Evolutionary conservation across 192 early-diverging fungal species (phyloP), one percentile per base, ranked within the genome.

Genomic region (Coemansia sp.): DNA sequence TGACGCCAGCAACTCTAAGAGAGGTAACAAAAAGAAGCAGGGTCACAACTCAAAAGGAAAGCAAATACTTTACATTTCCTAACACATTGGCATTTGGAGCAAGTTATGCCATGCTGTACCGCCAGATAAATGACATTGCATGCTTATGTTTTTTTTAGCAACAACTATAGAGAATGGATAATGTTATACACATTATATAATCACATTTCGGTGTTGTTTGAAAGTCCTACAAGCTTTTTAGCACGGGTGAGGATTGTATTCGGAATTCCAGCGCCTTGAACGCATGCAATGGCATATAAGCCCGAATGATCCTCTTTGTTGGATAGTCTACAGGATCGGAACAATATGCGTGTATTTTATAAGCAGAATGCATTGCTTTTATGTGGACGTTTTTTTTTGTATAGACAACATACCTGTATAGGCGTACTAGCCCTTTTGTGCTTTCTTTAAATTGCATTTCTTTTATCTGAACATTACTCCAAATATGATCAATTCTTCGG

Each of bases 21-120:
- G n/a, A 60, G 14, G 51, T 11, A 52, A 27, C 55, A 32, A 5
- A 54, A 65, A 65, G 54, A 67, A 64, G 36, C 73, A 72, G 19
- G 29, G 42, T 4, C 67, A 54, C 51, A 78, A 68, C 46, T 19
- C 32, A 42, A 78, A 78, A 60, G 76, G 76, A 22, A 78, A 72
- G 59, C 66, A 72, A 36, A 51, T 63, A 46, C 19, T 72, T 30
- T 72, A 69, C 59, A 50, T 57, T 25, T 25, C 60, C 33, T 63
- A 46, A 10, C 55, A 17, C 10, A 54, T 24, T 54, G 19, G 30
- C 17, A 17, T 17, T 17, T 3, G 39, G 39, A 17, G 9, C 17
- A 14, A 9, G 9, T 46, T 46, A 17, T 17, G 3, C 17, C 17
- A 14, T 46, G 11, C 1, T 14, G 14, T 46, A 46, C 11, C 39